These are phyloP conservation scores for Cordia subcordata DNA, from an alignment of 257 asterid species.

Conservation along the genomic window DNA sequence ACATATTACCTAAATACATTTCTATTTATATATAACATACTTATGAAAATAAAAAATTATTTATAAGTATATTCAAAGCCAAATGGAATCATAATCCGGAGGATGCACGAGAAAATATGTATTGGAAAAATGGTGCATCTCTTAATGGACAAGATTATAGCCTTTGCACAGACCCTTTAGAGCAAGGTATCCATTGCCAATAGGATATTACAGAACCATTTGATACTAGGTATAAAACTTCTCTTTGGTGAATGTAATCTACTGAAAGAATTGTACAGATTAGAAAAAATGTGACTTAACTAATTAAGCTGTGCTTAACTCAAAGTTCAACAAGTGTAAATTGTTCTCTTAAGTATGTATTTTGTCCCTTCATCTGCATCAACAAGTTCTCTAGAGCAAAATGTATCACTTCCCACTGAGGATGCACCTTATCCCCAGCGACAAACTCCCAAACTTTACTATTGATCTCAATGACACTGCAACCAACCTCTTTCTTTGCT, in stretches of 20 bases:
- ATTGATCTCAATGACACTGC: conserved; percentile 66
- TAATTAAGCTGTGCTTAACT: not conserved
- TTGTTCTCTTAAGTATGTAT: conserved; percentile 21
- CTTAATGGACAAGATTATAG: too few relatives aligned
- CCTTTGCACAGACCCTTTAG: too few relatives aligned
- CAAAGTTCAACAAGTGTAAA: conserved; percentile 24
- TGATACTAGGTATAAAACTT: not conserved
- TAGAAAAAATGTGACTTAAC: not conserved
- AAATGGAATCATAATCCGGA: too few relatives aligned
- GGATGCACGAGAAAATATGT: too few relatives aligned
- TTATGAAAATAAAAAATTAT: too few relatives aligned
- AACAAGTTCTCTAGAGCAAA: conserved; percentile 42
- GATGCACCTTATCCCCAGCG: conserved; percentile 58
- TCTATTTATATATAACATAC: too few relatives aligned
- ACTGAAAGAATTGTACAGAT: not conserved
- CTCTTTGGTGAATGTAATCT: not conserved
- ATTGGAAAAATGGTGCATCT: too few relatives aligned
- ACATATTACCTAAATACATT: too few relatives aligned
- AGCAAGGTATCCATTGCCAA: too few relatives aligned
- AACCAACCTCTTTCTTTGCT: conserved; percentile 81
- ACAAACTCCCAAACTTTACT: conserved; percentile 56
- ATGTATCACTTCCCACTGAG: conserved; percentile 37
- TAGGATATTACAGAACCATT: too few relatives aligned
- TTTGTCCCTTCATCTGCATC: conserved; percentile 52
- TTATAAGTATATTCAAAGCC: too few relatives aligned